phyloP scores from a whole-genome alignment of 441 rosid species.

The Erodium trifolium region DNA sequence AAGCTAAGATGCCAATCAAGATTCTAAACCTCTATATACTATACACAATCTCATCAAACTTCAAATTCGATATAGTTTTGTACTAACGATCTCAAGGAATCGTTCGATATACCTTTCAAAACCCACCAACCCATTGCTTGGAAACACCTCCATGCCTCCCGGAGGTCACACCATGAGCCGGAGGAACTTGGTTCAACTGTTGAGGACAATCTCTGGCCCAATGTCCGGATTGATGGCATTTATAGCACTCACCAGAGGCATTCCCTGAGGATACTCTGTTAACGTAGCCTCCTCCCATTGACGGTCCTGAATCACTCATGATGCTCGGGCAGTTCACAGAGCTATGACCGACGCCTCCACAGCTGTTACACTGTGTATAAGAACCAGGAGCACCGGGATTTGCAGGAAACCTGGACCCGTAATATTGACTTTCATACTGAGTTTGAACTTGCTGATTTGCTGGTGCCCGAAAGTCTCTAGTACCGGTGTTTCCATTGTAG shows the following conservation, averaged over 20 bases:
- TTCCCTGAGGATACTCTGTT: constrained; percentile 12
- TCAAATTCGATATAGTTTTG: no score
- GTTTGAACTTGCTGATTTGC: constrained; percentile 12
- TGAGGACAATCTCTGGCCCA: constrained; percentile 56
- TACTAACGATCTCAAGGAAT: no score
- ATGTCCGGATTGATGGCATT: constrained; percentile 49
- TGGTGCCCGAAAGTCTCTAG: constrained; percentile 26
- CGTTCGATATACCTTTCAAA: neutral
- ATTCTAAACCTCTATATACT: no score
- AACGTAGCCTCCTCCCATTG: constrained; percentile 17
- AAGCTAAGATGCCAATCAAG: no score
- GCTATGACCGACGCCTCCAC: constrained; percentile 52
- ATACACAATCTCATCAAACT: no score
- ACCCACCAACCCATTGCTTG: constrained; percentile 31
- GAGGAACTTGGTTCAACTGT: constrained; percentile 28
- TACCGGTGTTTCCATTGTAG: constrained; percentile 14
- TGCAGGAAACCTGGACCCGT: constrained; percentile 28
- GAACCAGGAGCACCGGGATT: constrained; percentile 13
- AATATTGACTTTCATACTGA: constrained; percentile 40
- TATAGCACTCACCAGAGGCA: constrained; percentile 31
- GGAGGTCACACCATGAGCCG: constrained; percentile 28
- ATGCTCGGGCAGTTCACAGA: constrained; percentile 63
- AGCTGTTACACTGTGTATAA: constrained; percentile 37
- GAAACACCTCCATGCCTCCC: constrained; percentile 41
- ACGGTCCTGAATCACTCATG: constrained; percentile 23